These are phyloP conservation scores for Madurella fahalii DNA, from an alignment of 2,329 filamentous ascomycete genomes.

Conservation along the genomic window DNA sequence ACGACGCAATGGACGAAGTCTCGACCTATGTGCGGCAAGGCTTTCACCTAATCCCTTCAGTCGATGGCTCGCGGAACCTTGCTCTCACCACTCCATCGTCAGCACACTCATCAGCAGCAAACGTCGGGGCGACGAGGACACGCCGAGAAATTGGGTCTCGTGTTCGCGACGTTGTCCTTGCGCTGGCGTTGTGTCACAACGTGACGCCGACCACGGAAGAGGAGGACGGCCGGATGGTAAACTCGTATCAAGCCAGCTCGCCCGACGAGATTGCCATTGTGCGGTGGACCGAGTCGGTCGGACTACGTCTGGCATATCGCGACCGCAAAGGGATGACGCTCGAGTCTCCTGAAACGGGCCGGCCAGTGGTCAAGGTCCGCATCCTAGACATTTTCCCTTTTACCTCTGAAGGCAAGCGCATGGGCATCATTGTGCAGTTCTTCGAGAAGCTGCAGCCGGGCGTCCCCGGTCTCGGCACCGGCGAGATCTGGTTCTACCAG, in stretches of 20 bases:
- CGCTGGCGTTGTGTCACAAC: slow-evolving; percentile 91
- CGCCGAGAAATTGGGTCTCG: slow-evolving; percentile 89
- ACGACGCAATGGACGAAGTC: slow-evolving; percentile 98
- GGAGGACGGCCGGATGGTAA: slow-evolving; percentile 69
- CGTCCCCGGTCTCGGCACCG: slow-evolving; percentile 46
- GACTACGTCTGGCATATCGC: slow-evolving; percentile 75
- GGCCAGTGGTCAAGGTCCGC: slow-evolving; percentile 74
- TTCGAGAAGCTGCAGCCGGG: slow-evolving; percentile 53
- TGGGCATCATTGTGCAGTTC: slow-evolving; percentile 95
- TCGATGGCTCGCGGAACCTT: slow-evolving; percentile 41
- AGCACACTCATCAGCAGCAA: slow-evolving; percentile 55
- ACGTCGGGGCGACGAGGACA: slow-evolving; percentile 69
- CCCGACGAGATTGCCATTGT: slow-evolving; percentile 98
- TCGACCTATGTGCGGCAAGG: slow-evolving; percentile 78
- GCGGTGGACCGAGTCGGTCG: slow-evolving; percentile 89
- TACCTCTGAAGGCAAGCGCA: slow-evolving; percentile 94
- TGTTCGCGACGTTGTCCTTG: slow-evolving; percentile 88
- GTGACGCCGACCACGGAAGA: slow-evolving; percentile 90
- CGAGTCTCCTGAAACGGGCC: slow-evolving; percentile 69
- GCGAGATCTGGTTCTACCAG: slow-evolving; percentile 97
- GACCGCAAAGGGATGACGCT: slow-evolving; percentile 84
- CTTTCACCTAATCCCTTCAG: slow-evolving; percentile 56
- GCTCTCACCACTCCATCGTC: slow-evolving; percentile 73
- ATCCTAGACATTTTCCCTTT: slow-evolving; percentile 97
- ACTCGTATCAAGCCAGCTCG: slow-evolving; percentile 92